Evolutionary conservation across 495 filamentous ascomycete genomes (phyloP), one percentile per base, ranked within the genome.

Genomic region (Neurospora sp.): DNA sequence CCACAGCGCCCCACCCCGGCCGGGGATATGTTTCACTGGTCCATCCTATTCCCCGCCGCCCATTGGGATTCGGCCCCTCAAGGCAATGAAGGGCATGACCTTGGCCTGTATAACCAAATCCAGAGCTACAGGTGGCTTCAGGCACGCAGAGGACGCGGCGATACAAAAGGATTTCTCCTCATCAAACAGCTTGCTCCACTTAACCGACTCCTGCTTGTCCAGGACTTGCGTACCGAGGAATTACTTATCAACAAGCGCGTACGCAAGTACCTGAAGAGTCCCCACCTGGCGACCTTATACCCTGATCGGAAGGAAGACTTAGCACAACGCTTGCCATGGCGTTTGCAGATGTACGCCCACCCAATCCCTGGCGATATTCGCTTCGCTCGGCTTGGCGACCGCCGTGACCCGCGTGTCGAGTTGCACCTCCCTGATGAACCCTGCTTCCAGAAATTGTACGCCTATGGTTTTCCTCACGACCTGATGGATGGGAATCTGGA

Each of bases 161-260:
- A 2, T 35, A 65, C 40, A 18, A 31, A 18, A 0, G 74, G 74
- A 9, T 75, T 75, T 40, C 59, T 73, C 3, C 61, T 73, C n/a
- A 70, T 73, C 45, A 35, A 68, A 27, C 68, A 71, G 40, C 39
- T 73, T 20, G 8, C 39, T 12, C 27, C 31, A 0, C 22, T 35
- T 9, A 6, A 42, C 7, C 68, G 45, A n/a, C 45, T 14, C 39
- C 45, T 75, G 40, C 69, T 75, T 1, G 8, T 75, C 40, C 31
- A 73, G 4, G 69, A 44, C 41, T 35, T 68, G 31, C 35, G 41
- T 41, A 45, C 53, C 4, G 53, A 35, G 4, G 27, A 69, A 39
- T 41, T 73, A 5, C 5, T 70, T 37, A 71, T 75, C 7, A 71
- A 68, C 48, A 75, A 75, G 69, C 59, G 72, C 40, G 53, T 35